Base-by-base conservation (phyloP, 208 protist genomes). In the Crithidia brevicula region DNA sequence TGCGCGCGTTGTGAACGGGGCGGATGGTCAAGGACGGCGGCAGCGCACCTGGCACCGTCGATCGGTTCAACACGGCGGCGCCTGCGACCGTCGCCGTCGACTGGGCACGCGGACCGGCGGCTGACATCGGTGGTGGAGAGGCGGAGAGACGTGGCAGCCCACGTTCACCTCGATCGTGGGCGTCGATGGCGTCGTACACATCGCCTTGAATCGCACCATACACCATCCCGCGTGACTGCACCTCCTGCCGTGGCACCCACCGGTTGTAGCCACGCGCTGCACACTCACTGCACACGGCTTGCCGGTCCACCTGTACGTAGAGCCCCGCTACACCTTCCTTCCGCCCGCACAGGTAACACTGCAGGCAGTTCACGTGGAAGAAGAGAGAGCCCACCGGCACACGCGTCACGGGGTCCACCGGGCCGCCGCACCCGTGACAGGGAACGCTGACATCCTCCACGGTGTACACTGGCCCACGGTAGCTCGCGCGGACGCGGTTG, bases 401-500 rank as follows among this genome's bases (percentile, higher is more conserved):
- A 16, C 91, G 88, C 8, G 58, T 58, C 43, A 96, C 79, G 23
- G 91, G 82, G 63, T 96, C 91, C 10, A 96, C 83, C 6, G 88
- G 85, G 28, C 73, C 70, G 15, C 85, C 77, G 51, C 91, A 96
- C 20, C 18, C 42, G 13, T 76, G 69, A 61, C 91, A 96, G 22
- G 74, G 65, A 11, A 93, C 86, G 33, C 77, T 71, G 31, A 90
- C 53, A 25, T 94, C 86, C 72, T 96, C 91, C 4, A 84, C 82
- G 4, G 88, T 77, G 77, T 83, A 86, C 10, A 96, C 67, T 5
- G 86, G 84, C 4, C 91, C 91, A 11, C n/a, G 59, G 66, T 84
- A 96, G 27, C 58, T 86, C 4, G 54, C 13, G 11, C 66, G 45
- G 16, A 86, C 78, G 27, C 81, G 47, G 63, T 89, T 86, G 40